phyloP scores from a whole-genome alignment of 768 basidiomycete genomes.

The Polyporus arcularius region DNA sequence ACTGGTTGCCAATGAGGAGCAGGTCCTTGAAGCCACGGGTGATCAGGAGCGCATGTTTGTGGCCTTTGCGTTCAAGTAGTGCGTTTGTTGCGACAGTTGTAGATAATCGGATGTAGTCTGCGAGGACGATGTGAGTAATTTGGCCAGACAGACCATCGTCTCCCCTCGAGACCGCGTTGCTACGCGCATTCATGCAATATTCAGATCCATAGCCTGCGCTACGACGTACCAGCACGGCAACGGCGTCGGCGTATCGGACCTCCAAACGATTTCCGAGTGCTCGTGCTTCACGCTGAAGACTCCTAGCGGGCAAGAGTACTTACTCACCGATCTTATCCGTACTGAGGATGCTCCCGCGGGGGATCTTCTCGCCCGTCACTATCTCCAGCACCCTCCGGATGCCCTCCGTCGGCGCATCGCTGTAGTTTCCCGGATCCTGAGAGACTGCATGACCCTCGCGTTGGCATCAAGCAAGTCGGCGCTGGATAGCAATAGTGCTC shows the following conservation, averaged over 20 bases:
- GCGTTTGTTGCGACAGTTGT: conserved; percentile 98
- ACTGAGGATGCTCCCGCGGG: conserved; percentile 63
- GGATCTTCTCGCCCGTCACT: conserved; percentile 67
- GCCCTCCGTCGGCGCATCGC: conserved; percentile 93
- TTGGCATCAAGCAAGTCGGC: not conserved
- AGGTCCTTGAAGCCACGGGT: conserved; percentile 92
- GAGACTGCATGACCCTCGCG: conserved; percentile 57
- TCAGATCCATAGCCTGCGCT: not conserved
- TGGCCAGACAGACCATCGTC: no score
- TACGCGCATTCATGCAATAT: not conserved
- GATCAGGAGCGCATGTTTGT: conserved; percentile 87
- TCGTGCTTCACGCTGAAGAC: no score
- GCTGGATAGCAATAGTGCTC: conserved; percentile 29
- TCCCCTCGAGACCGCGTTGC: no score
- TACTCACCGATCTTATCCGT: conserved; percentile 79
- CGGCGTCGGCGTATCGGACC: no score
- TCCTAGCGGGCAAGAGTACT: conserved; percentile 10
- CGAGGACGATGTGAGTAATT: no score
- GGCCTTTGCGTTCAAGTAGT: conserved; percentile 91
- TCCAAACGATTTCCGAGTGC: no score
- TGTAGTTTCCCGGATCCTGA: conserved; percentile 85
- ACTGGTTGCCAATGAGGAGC: conserved; percentile 91
- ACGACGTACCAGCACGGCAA: no score
- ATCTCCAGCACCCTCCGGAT: conserved; percentile 84
- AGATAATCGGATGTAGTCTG: conserved; percentile 89